phyloP scores from a whole-genome alignment of 495 filamentous ascomycete species.

The Lasiosphaeria ovina region DNA sequence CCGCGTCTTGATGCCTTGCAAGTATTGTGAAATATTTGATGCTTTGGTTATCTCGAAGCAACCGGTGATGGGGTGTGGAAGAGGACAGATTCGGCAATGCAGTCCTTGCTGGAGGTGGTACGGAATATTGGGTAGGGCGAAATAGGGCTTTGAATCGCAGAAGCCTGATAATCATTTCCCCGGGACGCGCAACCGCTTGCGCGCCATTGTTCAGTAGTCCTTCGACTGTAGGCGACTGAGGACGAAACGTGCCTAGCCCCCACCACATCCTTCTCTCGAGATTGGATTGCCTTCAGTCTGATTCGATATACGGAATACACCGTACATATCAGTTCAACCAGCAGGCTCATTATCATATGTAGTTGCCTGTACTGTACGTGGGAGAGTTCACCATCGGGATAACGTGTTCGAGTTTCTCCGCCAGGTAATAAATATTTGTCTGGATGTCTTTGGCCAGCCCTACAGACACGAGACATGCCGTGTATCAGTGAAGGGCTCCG shows the following conservation, averaged over 20 bases:
- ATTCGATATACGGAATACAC: no score
- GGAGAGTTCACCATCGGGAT: neutral
- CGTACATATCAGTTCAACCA: neutral
- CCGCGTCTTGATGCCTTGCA: no score
- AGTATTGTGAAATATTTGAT: no score
- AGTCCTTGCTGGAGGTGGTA: no score
- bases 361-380: neutral
- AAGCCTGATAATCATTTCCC: neutral
- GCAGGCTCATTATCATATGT: neutral
- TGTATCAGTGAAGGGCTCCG: neutral
- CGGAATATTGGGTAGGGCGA: neutral
- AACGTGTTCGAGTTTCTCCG: neutral
- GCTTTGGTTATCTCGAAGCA: no score
- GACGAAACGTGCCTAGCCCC: no score
- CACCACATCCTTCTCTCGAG: no score
- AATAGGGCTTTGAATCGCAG: neutral
- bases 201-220: neutral
- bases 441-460: slow-evolving; percentile 8
- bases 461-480: neutral
- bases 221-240: neutral
- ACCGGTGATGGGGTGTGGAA: no score
- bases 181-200: slow-evolving; percentile 24
- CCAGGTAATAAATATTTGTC: slow-evolving; percentile 3
- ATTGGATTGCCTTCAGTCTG: no score
- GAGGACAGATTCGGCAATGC: no score